phyloP scores from a whole-genome alignment of 176 grass and related monocot species.

The Oryza longistaminata region DNA sequence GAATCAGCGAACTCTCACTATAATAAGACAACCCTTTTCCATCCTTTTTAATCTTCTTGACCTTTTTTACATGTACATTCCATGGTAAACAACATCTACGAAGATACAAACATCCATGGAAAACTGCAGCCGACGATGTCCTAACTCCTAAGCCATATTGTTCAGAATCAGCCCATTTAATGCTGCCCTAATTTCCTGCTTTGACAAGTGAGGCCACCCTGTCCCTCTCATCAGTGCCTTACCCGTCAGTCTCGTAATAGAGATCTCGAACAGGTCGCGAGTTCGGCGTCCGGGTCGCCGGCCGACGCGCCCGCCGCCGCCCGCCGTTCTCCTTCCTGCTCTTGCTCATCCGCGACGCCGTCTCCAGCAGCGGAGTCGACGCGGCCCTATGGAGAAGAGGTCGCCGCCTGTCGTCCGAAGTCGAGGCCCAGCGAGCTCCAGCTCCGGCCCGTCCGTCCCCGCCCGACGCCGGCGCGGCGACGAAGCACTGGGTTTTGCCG shows the following conservation, averaged over 20 bases:
- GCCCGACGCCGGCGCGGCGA: slow-evolving; percentile 40
- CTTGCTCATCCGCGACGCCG: slow-evolving; percentile 33
- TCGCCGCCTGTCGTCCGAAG: slow-evolving; percentile 90
- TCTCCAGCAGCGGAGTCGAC: slow-evolving; percentile 68
- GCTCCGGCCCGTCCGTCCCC: slow-evolving; percentile 18
- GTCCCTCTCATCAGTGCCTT: neutral
- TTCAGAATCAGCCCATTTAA: slow-evolving; percentile 51
- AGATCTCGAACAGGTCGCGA: slow-evolving; percentile 95
- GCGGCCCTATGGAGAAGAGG: slow-evolving; percentile 88
- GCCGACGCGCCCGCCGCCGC: neutral
- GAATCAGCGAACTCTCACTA: slow-evolving; percentile 30
- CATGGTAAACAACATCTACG: slow-evolving; percentile 20
- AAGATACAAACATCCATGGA: slow-evolving; percentile 3
- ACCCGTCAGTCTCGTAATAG: slow-evolving; percentile 51
- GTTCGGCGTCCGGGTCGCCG: slow-evolving; percentile 63
- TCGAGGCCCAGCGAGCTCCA: slow-evolving; percentile 30
- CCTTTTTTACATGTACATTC: slow-evolving; percentile 6
- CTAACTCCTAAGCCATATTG: slow-evolving; percentile 46
- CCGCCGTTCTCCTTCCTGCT: slow-evolving; percentile 48
- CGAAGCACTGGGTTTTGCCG: slow-evolving; percentile 82
- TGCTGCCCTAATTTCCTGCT: slow-evolving; percentile 30
- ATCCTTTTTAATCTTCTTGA: slow-evolving; percentile 32
- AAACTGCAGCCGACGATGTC: slow-evolving; percentile 17
- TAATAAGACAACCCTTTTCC: slow-evolving; percentile 37
- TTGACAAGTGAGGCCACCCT: slow-evolving; percentile 49